Base-by-base conservation (phyloP, 805 yeast species). In the Komagataella kurtzmanii region DNA sequence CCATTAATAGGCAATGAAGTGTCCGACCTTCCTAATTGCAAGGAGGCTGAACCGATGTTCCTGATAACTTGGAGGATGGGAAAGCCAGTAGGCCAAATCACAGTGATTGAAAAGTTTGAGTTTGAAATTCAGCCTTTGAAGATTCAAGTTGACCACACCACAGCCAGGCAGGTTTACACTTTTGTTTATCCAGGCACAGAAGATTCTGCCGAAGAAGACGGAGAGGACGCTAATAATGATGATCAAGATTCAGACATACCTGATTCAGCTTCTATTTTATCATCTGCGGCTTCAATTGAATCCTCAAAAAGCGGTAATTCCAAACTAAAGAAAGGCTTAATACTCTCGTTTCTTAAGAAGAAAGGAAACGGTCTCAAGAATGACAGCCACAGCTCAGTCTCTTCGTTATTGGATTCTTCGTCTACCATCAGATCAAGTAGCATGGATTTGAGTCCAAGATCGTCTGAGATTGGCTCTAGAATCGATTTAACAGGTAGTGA, bases 81-180 rank as follows among this genome's bases (percentile, higher is more conserved):
- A 30, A 79, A 78, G 51, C 88, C 95, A 0, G 84, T 91, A 52
- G 98, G 97, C 30, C 97, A 97, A 7, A 88, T 90, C 50, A 77
- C 85, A n/a, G 81, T 90, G 21, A 72, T 90, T 67, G 80, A 80
- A 53, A 69, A 75, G 50, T 81, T 88, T 21, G 77, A 77, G 40
- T 70, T 87, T 18, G 64, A 67, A 1, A 63, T 88, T n/a, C 74
- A 76, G 50, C 96, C 96, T 0, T 59, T 90, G 54, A 79, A 79
- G 54, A 58, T 91, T 2, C 85, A 83, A 55, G 62, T 91, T 44
- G 97, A 90, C 55, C 85, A 84, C 55, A 69, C 68, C 1, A 79
- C 90, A 0, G 83, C 89, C 1, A 75, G 74, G 44, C 76, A 74
- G 57, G 62, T 90, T 23, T 70, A 84, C 59, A 68, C 72, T 17